phyloP scores from a whole-genome alignment of 768 basidiomycete genomes.

The Hydnomerulius pinastri region DNA sequence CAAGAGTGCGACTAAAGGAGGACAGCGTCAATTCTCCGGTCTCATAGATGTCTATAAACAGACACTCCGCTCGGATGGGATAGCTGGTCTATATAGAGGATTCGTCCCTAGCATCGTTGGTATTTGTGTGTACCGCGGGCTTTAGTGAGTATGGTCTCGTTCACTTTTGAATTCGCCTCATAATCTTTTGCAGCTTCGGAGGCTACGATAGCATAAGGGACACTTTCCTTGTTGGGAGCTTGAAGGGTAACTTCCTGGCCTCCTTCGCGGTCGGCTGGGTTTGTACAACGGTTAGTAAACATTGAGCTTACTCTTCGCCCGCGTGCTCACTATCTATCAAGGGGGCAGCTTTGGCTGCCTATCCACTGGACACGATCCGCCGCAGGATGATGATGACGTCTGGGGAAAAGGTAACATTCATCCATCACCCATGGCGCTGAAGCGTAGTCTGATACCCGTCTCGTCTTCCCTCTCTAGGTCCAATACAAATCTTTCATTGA shows the following conservation, averaged over 20 bases:
- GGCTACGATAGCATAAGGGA: constrained; percentile 44
- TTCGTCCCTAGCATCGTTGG: constrained; percentile 44
- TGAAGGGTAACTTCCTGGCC: constrained; percentile 42
- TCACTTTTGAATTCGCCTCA: neutral
- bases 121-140: constrained; percentile 44
- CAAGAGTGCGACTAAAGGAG: constrained; percentile 38
- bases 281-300: constrained; percentile 38
- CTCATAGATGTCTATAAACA: constrained; percentile 46
- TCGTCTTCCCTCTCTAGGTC: constrained; percentile 24
- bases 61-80: constrained; percentile 42
- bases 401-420: constrained; percentile 31
- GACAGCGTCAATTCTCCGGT: constrained; percentile 42
- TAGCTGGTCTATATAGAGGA: constrained; percentile 43
- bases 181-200: constrained; percentile 36
- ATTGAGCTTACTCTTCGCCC: neutral
- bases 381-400: constrained; percentile 52
- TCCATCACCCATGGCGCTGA: neutral
- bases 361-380: constrained; percentile 46
- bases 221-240: constrained; percentile 39
- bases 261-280: constrained; percentile 45
- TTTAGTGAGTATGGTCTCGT: constrained; percentile 35
- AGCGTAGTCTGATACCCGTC: neutral
- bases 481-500: constrained; percentile 43
- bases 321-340: constrained; percentile 11
- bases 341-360: constrained; percentile 41